Percentiles rank a stretch among this genome's conserved stretches.
phyloP scores from a whole-genome alignment of 129 eudicot genomes.

The Helichrysum umbraculigerum region DNA sequence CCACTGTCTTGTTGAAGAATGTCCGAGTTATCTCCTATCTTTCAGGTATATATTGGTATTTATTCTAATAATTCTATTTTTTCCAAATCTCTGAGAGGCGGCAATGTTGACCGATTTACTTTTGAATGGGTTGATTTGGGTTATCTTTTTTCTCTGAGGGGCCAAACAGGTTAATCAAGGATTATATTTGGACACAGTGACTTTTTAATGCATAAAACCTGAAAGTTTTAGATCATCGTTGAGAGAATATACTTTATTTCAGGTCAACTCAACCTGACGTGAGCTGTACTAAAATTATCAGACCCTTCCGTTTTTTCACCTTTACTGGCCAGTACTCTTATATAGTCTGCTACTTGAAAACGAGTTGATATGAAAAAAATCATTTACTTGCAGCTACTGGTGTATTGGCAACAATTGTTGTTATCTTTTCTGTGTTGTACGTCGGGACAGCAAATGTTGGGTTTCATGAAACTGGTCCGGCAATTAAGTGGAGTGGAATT shows the following conservation, averaged over 20 bases:
- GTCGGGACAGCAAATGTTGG: constrained; percentile 65
- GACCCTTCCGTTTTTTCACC: not conserved
- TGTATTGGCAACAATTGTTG: constrained; percentile 60
- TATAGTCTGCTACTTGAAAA: not conserved
- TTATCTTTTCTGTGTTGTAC: constrained; percentile 58
- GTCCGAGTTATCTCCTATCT: constrained; percentile 71
- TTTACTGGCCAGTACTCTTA: not conserved
- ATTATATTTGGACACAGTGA: not conserved
- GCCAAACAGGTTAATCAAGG: not conserved
- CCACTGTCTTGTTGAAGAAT: constrained; percentile 77
- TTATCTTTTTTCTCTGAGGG: not conserved
- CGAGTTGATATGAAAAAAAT: not conserved
- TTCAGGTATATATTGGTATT: constrained; percentile 51
- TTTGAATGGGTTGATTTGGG: not conserved
- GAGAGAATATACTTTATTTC: not conserved
- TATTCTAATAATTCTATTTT: not conserved
- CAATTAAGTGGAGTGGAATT: constrained; percentile 67
- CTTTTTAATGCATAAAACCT: not conserved
- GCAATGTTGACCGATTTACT: constrained; percentile 13
- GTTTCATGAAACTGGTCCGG: constrained; percentile 54
- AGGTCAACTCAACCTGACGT: not conserved
- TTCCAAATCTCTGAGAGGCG: not conserved
- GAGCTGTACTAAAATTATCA: not conserved
- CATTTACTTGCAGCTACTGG: constrained; percentile 73
- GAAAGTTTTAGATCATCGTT: not conserved